phyloP scores from a whole-genome alignment of 164 flowering plant species.

The Piper longum region DNA sequence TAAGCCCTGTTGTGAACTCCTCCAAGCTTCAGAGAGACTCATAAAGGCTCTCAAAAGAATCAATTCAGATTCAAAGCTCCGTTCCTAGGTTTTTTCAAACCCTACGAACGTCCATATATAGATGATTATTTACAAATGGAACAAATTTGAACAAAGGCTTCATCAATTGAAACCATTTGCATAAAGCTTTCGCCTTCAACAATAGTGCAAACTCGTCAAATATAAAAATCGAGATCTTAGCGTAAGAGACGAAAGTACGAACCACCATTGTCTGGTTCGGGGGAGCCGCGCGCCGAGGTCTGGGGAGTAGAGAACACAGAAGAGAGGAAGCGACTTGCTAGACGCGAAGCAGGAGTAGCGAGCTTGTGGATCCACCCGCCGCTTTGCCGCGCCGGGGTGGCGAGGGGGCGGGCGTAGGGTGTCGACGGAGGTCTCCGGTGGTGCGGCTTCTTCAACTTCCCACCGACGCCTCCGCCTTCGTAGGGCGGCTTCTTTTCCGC shows the following conservation, averaged over 20 bases:
- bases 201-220: background rate
- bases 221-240: background rate
- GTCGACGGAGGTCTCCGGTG: conserved; percentile 35
- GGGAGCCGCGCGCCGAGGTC: background rate
- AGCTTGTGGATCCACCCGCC: conserved; percentile 45
- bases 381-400: conserved; percentile 10
- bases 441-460: conserved; percentile 38
- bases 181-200: background rate
- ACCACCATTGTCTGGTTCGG: conserved; percentile 17
- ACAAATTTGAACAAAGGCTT: no score
- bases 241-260: conserved; percentile 2
- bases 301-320: conserved; percentile 33
- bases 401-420: conserved; percentile 50
- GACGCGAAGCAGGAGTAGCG: conserved; percentile 47
- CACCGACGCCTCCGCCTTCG: conserved; percentile 43
- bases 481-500: background rate
- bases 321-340: conserved; percentile 48
- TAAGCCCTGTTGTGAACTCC: no score
- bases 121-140: no score
- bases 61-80: no score
- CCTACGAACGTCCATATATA: no score
- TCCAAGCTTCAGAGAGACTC: no score
- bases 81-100: no score
- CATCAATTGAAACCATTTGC: background rate
- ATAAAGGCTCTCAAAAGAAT: no score